A percentile compares a stretch with the other conserved stretches of the same genome.
These are phyloP conservation scores for Pythium aquatile DNA, from an alignment of 352 stramenopile genomes.

Conservation along the genomic window DNA sequence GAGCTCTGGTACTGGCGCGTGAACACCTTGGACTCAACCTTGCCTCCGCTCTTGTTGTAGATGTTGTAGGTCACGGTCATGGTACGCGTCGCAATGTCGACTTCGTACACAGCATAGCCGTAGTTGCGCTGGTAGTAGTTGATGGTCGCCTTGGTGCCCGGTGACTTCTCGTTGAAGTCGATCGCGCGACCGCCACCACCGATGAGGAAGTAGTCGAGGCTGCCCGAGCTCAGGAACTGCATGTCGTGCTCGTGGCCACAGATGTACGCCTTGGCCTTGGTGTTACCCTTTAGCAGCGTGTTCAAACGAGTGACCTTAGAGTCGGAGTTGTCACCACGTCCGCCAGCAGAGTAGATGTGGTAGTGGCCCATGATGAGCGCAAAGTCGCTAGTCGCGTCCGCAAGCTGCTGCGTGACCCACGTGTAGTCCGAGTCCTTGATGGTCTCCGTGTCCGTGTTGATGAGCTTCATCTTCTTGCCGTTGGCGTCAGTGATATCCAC, in stretches of 20 bases:
- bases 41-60: conserved; percentile 25
- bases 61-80: conserved; percentile 30
- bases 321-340: conserved; percentile 18
- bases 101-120: conserved; percentile 24
- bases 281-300: conserved; percentile 19
- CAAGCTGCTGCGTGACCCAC: conserved; percentile 23
- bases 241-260: conserved; percentile 31
- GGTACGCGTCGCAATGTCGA: conserved; percentile 17
- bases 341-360: conserved; percentile 27
- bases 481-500: conserved; percentile 24
- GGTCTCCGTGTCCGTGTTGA: conserved; percentile 27
- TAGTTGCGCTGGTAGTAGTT: conserved; percentile 31
- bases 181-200: conserved; percentile 26
- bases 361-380: conserved; percentile 26
- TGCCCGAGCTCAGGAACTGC: conserved; percentile 25
- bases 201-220: conserved; percentile 31
- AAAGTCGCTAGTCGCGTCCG: conserved; percentile 18
- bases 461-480: conserved; percentile 28
- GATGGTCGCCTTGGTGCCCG: conserved; percentile 20
- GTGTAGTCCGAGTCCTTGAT: conserved; percentile 26
- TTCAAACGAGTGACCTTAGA: conserved; percentile 19
- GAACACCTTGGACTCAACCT: conserved; percentile 28
- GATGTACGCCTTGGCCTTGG: conserved; percentile 31
- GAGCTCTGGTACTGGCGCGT: conserved; percentile 23
- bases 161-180: conserved; percentile 14